Conservation (phyloP, 305 asterid genomes). For the Rubia tinctorum region DNA sequence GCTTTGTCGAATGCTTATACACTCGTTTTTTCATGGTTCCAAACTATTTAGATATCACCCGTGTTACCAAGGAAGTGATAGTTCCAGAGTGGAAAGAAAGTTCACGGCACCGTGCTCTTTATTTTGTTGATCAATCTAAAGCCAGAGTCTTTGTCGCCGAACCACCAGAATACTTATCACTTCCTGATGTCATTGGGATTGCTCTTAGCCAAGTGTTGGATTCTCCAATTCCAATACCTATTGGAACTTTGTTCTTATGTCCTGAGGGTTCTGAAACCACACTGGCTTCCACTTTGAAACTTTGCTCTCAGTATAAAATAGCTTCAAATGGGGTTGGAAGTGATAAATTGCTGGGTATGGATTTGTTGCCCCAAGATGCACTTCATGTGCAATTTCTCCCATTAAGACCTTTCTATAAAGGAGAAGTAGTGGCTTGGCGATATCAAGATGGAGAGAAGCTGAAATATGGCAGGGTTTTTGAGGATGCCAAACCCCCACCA, state of each 20-base stretch:
- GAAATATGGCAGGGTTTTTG: constrained; percentile 86
- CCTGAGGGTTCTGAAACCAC: constrained; percentile 66
- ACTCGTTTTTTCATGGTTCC: constrained; percentile 78
- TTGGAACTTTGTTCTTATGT: constrained; percentile 73
- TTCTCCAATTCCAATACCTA: constrained; percentile 66
- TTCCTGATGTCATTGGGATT: constrained; percentile 64
- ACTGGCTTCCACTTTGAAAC: constrained; percentile 61
- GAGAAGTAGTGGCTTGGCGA: constrained; percentile 96
- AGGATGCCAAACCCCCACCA: constrained; percentile 81
- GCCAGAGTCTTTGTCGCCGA: constrained; percentile 62
- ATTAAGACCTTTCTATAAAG: constrained; percentile 87
- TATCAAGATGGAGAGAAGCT: constrained; percentile 76
- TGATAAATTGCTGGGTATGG: constrained; percentile 61
- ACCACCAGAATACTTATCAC: constrained; percentile 70
- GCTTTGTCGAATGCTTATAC: constrained; percentile 62
- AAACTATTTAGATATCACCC: constrained; percentile 63
- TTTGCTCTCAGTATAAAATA: constrained; percentile 48
- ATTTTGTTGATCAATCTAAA: constrained; percentile 61
- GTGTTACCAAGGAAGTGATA: constrained; percentile 41
- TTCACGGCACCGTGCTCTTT: constrained; percentile 59
- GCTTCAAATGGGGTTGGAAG: constrained; percentile 41
- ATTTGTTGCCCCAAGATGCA: constrained; percentile 90
- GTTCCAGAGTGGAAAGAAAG: constrained; percentile 79
- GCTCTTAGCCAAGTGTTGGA: constrained; percentile 72
- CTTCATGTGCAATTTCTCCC: constrained; percentile 85